A percentile compares a stretch with the other conserved stretches of the same genome.
Evolutionary conservation across 2,329 filamentous ascomycete species (phyloP).

Genomic region (Lithohypha guttulata): DNA sequence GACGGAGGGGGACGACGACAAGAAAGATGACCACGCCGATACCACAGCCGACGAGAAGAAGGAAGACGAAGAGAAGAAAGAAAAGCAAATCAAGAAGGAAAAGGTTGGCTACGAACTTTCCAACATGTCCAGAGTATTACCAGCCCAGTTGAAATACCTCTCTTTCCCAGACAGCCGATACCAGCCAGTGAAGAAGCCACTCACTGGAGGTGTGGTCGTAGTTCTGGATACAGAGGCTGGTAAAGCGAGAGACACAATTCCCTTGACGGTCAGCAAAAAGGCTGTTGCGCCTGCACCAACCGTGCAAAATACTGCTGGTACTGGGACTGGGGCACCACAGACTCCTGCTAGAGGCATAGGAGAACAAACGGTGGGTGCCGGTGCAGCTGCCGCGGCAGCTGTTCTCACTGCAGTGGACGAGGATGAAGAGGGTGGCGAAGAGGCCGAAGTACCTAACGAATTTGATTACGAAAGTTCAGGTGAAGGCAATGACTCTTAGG

Average conservation of each 20-base stretch:
- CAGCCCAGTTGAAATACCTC: slow-evolving; percentile 87
- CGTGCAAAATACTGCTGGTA: slow-evolving; percentile 19
- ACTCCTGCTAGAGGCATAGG: slow-evolving; percentile 21
- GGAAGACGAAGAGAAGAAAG: slow-evolving; percentile 51
- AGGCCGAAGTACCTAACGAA: slow-evolving; percentile 37
- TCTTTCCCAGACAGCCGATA: slow-evolving; percentile 85
- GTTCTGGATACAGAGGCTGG: slow-evolving; percentile 72
- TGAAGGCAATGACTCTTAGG: neutral
- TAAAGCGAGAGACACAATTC: slow-evolving; percentile 69
- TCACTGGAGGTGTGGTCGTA: slow-evolving; percentile 88
- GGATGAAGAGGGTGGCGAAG: slow-evolving; percentile 38
- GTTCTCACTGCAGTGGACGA: slow-evolving; percentile 83
- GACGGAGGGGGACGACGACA: slow-evolving; percentile 62
- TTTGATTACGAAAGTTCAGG: slow-evolving; percentile 37
- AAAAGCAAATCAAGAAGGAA: slow-evolving; percentile 63
- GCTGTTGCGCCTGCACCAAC: slow-evolving; percentile 28
- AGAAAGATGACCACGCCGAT: slow-evolving; percentile 54
- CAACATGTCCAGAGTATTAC: slow-evolving; percentile 93
- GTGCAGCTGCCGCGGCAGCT: slow-evolving; percentile 63
- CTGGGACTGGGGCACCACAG: slow-evolving; percentile 20
- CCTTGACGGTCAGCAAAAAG: slow-evolving; percentile 81
- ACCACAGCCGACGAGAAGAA: slow-evolving; percentile 31
- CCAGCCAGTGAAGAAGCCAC: slow-evolving; percentile 85
- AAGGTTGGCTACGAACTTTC: slow-evolving; percentile 93
- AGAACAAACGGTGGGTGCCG: slow-evolving; percentile 40